Conservation (phyloP, 129 eudicot species). For the Saussurea involucrata region DNA sequence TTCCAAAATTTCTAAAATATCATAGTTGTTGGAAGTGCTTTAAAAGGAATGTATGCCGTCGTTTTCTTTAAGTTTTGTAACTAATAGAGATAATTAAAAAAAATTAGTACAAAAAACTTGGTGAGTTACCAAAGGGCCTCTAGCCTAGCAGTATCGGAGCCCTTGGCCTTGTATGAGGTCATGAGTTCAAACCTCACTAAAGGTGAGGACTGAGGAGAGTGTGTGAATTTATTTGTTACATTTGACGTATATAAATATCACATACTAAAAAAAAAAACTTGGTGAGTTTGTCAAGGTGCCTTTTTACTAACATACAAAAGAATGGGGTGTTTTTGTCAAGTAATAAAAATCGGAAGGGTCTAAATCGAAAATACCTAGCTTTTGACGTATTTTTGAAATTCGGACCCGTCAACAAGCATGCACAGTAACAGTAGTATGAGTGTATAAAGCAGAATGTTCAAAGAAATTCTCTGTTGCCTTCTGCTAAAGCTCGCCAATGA, state of each 20-base stretch:
- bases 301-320: not conserved
- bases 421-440: constrained; percentile 2
- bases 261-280: not conserved
- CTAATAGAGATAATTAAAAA: not conserved
- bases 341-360: not conserved
- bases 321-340: not conserved
- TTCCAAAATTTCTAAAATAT: too few species aligned
- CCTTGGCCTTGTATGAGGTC: too few species aligned
- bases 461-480: constrained; percentile 23
- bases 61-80: not conserved
- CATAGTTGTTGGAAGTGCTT: too few species aligned
- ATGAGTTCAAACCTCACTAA: too few species aligned
- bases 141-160: too few species aligned
- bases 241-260: too few species aligned
- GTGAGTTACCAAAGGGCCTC: too few species aligned
- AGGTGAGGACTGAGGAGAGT: too few species aligned
- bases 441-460: constrained; percentile 23
- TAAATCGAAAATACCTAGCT: not conserved
- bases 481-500: constrained; percentile 14
- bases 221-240: too few species aligned
- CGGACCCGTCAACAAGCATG: constrained; percentile 24
- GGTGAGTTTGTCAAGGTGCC: not conserved
- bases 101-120: too few species aligned
- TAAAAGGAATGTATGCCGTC: too few species aligned
- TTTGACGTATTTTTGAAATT: not conserved